Evolutionary conservation across 2,329 filamentous ascomycete species (phyloP).

Genomic region (Fusarium agapanthi): DNA sequence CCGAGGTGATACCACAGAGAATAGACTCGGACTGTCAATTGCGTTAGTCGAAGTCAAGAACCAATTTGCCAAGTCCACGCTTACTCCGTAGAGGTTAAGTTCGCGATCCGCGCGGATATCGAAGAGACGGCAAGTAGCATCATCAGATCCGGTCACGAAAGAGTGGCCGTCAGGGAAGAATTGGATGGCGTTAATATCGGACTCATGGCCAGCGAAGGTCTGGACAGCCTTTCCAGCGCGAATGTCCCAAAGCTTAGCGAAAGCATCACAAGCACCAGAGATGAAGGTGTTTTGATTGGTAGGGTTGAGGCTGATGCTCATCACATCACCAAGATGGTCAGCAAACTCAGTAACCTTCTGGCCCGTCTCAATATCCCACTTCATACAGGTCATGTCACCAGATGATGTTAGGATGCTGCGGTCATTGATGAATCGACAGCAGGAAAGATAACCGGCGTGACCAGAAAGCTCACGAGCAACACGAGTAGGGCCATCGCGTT

Average conservation of each 20-base stretch:
- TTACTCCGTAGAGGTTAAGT: conserved; percentile 73
- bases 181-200: conserved; percentile 98
- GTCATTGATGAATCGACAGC: conserved; percentile 99
- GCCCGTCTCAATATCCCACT: conserved; percentile 99
- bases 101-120: conserved; percentile 95
- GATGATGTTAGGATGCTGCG: conserved; percentile 97
- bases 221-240: conserved; percentile 97
- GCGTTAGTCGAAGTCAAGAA: conserved; percentile 25
- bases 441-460: conserved; percentile 96
- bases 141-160: conserved; percentile 96
- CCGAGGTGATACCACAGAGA: conserved; percentile 96
- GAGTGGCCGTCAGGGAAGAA: conserved; percentile 99
- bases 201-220: conserved; percentile 98
- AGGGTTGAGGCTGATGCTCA: conserved; percentile 99
- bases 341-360: conserved; percentile 98
- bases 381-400: conserved; percentile 99
- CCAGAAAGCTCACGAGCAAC: conserved; percentile 96
- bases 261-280: conserved; percentile 98
- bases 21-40: conserved; percentile 86
- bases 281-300: conserved; percentile 99
- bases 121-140: conserved; percentile 96
- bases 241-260: conserved; percentile 99
- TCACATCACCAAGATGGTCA: conserved; percentile 97
- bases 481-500: conserved; percentile 93
- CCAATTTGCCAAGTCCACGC: conserved; percentile 44